Conservation (phyloP, 345 rosid species). For the Triadica sebifera region DNA sequence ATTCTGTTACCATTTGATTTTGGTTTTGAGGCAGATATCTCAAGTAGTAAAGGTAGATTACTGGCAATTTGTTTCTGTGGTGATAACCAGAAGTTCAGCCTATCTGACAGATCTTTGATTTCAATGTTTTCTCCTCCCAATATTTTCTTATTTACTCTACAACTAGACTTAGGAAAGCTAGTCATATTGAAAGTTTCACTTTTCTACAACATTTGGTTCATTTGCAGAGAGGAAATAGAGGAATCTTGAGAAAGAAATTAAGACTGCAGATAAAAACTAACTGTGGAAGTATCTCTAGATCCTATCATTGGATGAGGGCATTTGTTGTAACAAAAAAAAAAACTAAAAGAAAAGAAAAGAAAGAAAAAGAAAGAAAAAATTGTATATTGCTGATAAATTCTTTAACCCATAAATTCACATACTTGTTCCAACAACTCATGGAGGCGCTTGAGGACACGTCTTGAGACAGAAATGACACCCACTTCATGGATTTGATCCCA, state of each 20-base stretch:
- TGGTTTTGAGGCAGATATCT: no score
- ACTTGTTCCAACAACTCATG: conserved; percentile 85
- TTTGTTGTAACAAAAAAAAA: not conserved
- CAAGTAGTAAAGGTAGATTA: not conserved
- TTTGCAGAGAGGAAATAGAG: not conserved
- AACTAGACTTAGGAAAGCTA: not conserved
- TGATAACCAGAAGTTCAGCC: not conserved
- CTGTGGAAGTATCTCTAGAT: not conserved
- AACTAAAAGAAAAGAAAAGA: no score
- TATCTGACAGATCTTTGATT: not conserved
- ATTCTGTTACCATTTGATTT: no score
- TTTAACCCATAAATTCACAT: conserved; percentile 13
- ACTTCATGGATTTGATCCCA: conserved; percentile 96
- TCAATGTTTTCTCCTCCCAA: not conserved
- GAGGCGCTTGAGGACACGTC: conserved; percentile 72
- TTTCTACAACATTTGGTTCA: not conserved
- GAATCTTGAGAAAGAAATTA: not conserved
- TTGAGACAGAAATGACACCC: conserved; percentile 63
- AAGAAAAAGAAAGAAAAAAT: no score
- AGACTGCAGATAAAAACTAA: not conserved
- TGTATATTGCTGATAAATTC: not conserved
- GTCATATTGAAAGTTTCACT: not conserved
- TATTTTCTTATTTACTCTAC: not conserved
- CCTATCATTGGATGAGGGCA: not conserved
- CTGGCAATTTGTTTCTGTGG: not conserved